Evolutionary conservation across 2,329 filamentous ascomycete species (phyloP).

Genomic region (Paraphaeosphaeria sporulosa): DNA sequence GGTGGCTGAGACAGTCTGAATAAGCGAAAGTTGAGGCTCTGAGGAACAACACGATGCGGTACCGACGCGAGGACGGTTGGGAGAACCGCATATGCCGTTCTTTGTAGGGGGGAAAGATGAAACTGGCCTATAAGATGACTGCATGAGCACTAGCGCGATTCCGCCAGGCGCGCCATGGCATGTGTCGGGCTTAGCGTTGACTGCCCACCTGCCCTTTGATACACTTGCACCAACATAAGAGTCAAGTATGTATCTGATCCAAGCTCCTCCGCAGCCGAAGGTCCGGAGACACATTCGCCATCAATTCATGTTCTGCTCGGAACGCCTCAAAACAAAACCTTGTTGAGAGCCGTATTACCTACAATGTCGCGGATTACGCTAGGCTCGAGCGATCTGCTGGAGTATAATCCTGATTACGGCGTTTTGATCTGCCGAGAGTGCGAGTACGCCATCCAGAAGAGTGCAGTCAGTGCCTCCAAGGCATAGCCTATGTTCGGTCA

Average conservation of each 20-base stretch:
- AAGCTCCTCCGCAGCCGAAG: not conserved
- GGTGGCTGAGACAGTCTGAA: not conserved
- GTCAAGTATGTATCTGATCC: not conserved
- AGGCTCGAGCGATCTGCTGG: conserved; percentile 27
- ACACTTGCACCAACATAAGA: not conserved
- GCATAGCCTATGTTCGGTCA: not conserved
- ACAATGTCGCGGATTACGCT: conserved; percentile 18
- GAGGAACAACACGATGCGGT: conserved; percentile 4
- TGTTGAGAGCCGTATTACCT: conserved; percentile 13
- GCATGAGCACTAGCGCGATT: not conserved
- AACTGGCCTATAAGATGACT: conserved; percentile 4
- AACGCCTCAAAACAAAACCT: not conserved
- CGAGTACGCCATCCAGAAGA: conserved; percentile 50
- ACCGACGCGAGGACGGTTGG: not conserved
- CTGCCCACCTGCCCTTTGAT: not conserved
- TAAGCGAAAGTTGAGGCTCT: conserved; percentile 4
- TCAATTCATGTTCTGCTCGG: not conserved
- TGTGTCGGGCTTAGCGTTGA: conserved; percentile 7
- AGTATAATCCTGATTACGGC: conserved; percentile 30
- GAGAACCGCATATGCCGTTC: conserved; percentile 10
- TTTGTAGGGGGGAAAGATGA: not conserved
- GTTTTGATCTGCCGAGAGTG: conserved; percentile 49
- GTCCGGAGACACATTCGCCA: not conserved
- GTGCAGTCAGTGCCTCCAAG: conserved; percentile 23
- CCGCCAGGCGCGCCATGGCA: not conserved